Percentiles rank a stretch among this genome's conserved stretches.
These are phyloP conservation scores for Aspergillus fumigatiaffinis DNA, from an alignment of 2,329 filamentous ascomycete species.

Conservation along the genomic window DNA sequence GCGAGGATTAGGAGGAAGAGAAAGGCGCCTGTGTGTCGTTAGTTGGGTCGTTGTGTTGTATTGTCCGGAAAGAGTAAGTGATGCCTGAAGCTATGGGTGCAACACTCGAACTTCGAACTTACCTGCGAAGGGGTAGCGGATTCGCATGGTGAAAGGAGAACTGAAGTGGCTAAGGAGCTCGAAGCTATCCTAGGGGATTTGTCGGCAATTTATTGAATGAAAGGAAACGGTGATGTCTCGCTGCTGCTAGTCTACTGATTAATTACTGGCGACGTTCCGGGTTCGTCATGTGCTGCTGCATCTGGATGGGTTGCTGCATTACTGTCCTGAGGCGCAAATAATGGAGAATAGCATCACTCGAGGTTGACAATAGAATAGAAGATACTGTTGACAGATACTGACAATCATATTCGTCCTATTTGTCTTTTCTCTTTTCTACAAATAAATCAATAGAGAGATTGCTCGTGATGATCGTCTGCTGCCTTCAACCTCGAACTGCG, in stretches of 20 bases:
- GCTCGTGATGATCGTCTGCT: not conserved
- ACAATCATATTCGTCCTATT: not conserved
- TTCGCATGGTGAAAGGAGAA: slow-evolving; percentile 60
- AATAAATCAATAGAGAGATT: not conserved
- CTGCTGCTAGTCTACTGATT: not conserved
- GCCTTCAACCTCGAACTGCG: slow-evolving; percentile 21
- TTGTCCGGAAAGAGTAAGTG: not conserved
- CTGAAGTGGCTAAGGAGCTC: not conserved
- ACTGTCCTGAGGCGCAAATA: not conserved
- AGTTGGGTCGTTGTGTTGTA: slow-evolving; percentile 7
- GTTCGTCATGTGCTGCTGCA: slow-evolving; percentile 25
- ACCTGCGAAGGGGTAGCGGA: slow-evolving; percentile 87
- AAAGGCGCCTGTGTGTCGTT: slow-evolving; percentile 56
- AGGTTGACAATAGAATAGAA: not conserved
- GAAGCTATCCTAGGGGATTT: not conserved
- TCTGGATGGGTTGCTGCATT: slow-evolving; percentile 7
- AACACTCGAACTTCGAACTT: slow-evolving; percentile 31
- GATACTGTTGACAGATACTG: not conserved
- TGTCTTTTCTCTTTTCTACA: not conserved
- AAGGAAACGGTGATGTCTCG: not conserved
- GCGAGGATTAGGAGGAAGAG: slow-evolving; percentile 65
- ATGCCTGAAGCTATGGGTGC: not conserved
- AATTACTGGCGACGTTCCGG: slow-evolving; percentile 9
- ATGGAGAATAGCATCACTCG: not conserved
- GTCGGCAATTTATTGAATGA: not conserved